Evolutionary conservation across 2,329 filamentous ascomycete species (phyloP), one percentile per base, ranked within the genome.

Genomic region (Calonectria pseudoturangicola): DNA sequence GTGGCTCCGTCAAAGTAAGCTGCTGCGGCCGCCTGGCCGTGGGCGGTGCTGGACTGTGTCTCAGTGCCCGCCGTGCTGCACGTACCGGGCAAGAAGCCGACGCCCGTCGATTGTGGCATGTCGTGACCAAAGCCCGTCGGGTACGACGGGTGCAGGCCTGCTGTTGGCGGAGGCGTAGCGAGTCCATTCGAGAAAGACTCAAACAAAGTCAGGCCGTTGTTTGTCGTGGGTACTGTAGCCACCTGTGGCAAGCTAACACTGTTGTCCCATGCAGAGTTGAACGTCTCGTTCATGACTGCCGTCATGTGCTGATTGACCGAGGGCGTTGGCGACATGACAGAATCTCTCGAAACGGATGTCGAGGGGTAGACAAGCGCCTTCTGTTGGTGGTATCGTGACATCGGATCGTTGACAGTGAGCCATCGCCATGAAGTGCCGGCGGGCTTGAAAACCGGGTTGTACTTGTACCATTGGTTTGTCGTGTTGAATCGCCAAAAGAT

Each of bases 401-500:
- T 88, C 36, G 90, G 89, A 76, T 92, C 90, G 70, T 91, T 86
- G 68, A 91, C 88, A 13, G 89, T 91, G 70, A 93, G 82, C 85
- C 92, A 92, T 28, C 89, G 86, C 91, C 91, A 93, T 45, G 87
- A 88, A 2, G 90, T 91, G 18, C 88, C 88, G 1, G 88, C 86
- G 4, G 87, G 86, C 70, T 89, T 88, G 71, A 87, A 88, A 36
- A 87, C 84, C 2, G 85, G 85, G 73, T 85, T 84, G 76, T 85
- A 85, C 81, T 86, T 86, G 83, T 86, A 86, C 83, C 88, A 90
- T 84, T 86, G 76, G 86, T 90, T 83, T 82, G 87, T 85, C 13
- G 84, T 85, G 80, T 85, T 86, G 81, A 93, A 93, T 2, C 90
- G 90, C 91, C 91, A 93, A 45, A 93, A 86, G 68, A 93, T 86